A percentile compares a stretch with the other conserved stretches of the same genome.
Conservation (phyloP, 2,329 filamentous ascomycete genomes). For the Davidsoniella eucalypti region DNA sequence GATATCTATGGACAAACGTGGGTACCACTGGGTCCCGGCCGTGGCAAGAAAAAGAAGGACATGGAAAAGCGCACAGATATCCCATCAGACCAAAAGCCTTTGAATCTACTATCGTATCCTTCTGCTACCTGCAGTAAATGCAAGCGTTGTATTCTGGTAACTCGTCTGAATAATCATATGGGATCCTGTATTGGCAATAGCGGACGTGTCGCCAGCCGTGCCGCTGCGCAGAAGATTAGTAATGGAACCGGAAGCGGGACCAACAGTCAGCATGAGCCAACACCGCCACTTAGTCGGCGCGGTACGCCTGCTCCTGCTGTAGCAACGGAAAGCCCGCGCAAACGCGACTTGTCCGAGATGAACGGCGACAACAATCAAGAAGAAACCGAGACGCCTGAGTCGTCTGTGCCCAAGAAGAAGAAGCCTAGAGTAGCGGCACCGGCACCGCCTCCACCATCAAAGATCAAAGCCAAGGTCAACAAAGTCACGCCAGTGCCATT, state of each 20-base stretch:
- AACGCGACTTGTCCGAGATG: slow-evolving; percentile 37
- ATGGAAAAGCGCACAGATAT: slow-evolving; percentile 42
- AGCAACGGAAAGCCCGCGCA: slow-evolving; percentile 36
- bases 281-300: slow-evolving; percentile 46
- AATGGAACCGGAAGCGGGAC: slow-evolving; percentile 31
- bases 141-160: slow-evolving; percentile 48
- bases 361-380: slow-evolving; percentile 23
- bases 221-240: slow-evolving; percentile 46
- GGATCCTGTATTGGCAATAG: slow-evolving; percentile 51
- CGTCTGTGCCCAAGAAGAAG: slow-evolving; percentile 38
- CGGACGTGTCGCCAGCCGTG: slow-evolving; percentile 44
- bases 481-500: slow-evolving; percentile 15
- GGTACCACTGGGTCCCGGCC: slow-evolving; percentile 51
- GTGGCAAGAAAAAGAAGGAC: slow-evolving; percentile 68
- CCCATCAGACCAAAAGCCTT: slow-evolving; percentile 37
- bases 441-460: slow-evolving; percentile 15
- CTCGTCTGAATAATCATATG: slow-evolving; percentile 51
- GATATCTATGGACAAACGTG: slow-evolving; percentile 75
- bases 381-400: slow-evolving; percentile 1
- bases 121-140: slow-evolving; percentile 52
- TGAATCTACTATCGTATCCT: slow-evolving; percentile 47
- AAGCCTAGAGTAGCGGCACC: slow-evolving; percentile 29
- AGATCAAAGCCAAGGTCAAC: slow-evolving; percentile 40
- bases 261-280: slow-evolving; percentile 36
- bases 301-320: slow-evolving; percentile 41